Evolutionary conservation across 1,284 basidiomycete species (phyloP), one percentile per base, ranked within the genome.

Genomic region (Amylostereum chailletii): DNA sequence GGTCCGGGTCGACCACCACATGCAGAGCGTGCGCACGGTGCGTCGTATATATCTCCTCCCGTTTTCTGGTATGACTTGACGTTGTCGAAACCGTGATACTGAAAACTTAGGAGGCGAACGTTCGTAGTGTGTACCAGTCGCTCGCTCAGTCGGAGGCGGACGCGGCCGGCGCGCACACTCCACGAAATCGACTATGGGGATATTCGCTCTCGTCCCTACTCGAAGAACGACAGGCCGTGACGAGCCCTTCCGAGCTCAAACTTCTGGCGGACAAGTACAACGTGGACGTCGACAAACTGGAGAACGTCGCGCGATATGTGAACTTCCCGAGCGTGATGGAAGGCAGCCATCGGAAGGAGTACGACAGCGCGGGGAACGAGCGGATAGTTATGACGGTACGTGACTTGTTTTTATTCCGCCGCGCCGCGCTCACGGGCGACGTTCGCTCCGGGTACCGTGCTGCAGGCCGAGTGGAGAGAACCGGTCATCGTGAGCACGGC

Each of bases 251-350:
- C 26, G 77, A 83, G 29, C 58, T 83, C 2, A 68, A 73, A 38
- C 61, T 64, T 33, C 64, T 87, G 6, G 77, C 78, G 46, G 63
- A 65, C 48, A 71, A 72, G 57, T 84, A 82, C 62, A 77, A 71
- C 4, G 65, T 94, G 26, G 81, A 84, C 45, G 55, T 68, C 2
- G 68, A 66, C 26, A 77, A 70, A 51, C 60, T 93, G 49, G 72
- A 79, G 46, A 73, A 64, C 9, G 58, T 94, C 30, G 70, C 78
- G 32, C 66, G 71, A 45, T 79, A 75, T 64, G 76, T 92, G 57
- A 91, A 77, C 62, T 86, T 78, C 49, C 86, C 86, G 3, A 88
- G 81, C 60, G 70, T 87, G 5, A 72, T 77, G 37, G 73, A 73
- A 40, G 39, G 39, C 5, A 40, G 39, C 39, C n/a, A 40, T 11